These are phyloP conservation scores for Cyclostephanos tholiformis DNA, from an alignment of 108 stramenopile genomes.

Conservation along the genomic window DNA sequence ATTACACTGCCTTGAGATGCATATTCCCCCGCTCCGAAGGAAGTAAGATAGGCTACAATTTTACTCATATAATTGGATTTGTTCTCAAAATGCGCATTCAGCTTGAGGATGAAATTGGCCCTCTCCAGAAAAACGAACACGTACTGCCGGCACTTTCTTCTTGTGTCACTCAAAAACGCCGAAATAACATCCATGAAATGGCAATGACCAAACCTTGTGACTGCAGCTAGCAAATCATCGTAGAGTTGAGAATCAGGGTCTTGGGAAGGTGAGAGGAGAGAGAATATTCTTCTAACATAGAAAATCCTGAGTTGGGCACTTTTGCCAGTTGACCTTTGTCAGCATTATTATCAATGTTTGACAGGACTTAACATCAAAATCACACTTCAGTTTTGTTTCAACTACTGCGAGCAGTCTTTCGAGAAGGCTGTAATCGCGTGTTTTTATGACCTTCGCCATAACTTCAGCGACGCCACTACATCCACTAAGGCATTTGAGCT, in stretches of 20 bases:
- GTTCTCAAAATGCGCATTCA: neutral
- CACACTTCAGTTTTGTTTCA: neutral
- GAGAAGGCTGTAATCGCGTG: neutral
- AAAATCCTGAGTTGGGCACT: neutral
- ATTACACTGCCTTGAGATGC: neutral
- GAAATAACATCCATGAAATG: neutral
- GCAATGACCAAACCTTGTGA: neutral
- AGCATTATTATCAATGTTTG: neutral
- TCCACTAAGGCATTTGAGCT: slow-evolving; percentile 4
- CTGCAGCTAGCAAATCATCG: neutral
- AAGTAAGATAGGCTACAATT: neutral
- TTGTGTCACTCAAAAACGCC: neutral
- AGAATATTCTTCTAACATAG: slow-evolving; percentile 5
- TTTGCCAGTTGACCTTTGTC: neutral
- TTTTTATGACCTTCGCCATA: neutral
- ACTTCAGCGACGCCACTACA: slow-evolving; percentile 1
- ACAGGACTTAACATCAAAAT: slow-evolving; percentile 1
- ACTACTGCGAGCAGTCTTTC: neutral
- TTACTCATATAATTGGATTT: neutral
- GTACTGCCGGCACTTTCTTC: neutral
- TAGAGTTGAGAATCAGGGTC: slow-evolving; percentile 5
- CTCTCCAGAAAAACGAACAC: slow-evolving; percentile 6
- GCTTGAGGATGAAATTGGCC: slow-evolving; percentile 11
- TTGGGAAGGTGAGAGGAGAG: neutral
- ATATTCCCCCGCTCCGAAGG: neutral